A percentile compares a stretch with the other conserved stretches of the same genome.
These are phyloP conservation scores for Schwanniomyces sp. DNA, from an alignment of 805 yeast species.

Conservation along the genomic window DNA sequence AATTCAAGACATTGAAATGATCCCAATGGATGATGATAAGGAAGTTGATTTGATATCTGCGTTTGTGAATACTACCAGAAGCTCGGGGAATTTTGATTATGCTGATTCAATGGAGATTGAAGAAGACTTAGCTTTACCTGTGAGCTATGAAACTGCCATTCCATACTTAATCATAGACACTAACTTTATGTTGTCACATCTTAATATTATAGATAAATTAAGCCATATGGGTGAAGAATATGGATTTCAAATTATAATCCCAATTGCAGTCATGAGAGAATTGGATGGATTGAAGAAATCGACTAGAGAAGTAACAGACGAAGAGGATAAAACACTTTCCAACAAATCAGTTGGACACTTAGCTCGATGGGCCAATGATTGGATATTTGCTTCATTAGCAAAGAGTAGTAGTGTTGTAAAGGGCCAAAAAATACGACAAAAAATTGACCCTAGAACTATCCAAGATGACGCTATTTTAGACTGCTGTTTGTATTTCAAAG, in stretches of 20 bases:
- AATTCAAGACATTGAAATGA: slow-evolving; percentile 47
- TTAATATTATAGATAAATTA: slow-evolving; percentile 56
- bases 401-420: slow-evolving; percentile 47
- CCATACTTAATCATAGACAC: slow-evolving; percentile 73
- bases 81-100: slow-evolving; percentile 4
- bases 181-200: slow-evolving; percentile 73
- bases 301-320: slow-evolving; percentile 8
- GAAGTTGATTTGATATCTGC: slow-evolving; percentile 46
- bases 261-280: slow-evolving; percentile 68
- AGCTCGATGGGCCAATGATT: slow-evolving; percentile 74
- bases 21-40: slow-evolving; percentile 45
- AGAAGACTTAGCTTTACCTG: slow-evolving; percentile 12
- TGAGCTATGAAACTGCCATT: slow-evolving; percentile 16
- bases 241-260: slow-evolving; percentile 60
- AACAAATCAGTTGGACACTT: slow-evolving; percentile 47
- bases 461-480: slow-evolving; percentile 87
- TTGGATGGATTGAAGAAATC: slow-evolving; percentile 78
- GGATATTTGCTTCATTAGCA: slow-evolving; percentile 69
- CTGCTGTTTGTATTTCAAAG: slow-evolving; percentile 68
- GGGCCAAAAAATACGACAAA: slow-evolving; percentile 65
- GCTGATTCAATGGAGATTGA: slow-evolving; percentile 16
- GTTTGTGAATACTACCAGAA: slow-evolving; percentile 18
- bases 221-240: slow-evolving; percentile 37
- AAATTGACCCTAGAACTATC: slow-evolving; percentile 39
- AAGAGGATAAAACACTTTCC: slow-evolving; percentile 15